These are phyloP conservation scores for Xylariaceae sp. DNA, from an alignment of 2,329 filamentous ascomycete species.

Conservation along the genomic window DNA sequence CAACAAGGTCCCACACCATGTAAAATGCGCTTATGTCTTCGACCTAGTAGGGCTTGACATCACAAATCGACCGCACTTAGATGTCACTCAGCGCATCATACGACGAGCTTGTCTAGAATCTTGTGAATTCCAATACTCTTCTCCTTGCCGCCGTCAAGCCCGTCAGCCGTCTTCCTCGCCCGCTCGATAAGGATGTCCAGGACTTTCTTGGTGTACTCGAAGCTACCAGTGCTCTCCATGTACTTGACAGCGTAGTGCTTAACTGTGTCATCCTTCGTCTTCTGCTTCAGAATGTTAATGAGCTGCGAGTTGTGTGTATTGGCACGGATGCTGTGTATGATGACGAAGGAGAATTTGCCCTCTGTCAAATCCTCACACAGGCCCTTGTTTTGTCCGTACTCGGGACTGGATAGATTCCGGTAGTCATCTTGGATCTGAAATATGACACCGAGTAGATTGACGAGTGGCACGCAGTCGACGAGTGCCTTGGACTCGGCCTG, in stretches of 20 bases:
- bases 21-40: neutral
- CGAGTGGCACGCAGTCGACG: slow-evolving; percentile 80
- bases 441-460: slow-evolving; percentile 83
- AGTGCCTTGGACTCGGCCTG: slow-evolving; percentile 69
- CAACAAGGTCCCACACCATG: no score
- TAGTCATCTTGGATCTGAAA: slow-evolving; percentile 96
- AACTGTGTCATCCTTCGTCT: slow-evolving; percentile 83
- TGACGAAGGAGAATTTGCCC: slow-evolving; percentile 95
- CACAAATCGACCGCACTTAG: neutral
- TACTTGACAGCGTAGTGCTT: slow-evolving; percentile 90
- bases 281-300: slow-evolving; percentile 91
- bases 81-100: slow-evolving; percentile 9
- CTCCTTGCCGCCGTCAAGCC: slow-evolving; percentile 67
- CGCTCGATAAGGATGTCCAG: slow-evolving; percentile 68
- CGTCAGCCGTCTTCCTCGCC: slow-evolving; percentile 67
- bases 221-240: slow-evolving; percentile 89
- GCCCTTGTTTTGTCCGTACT: slow-evolving; percentile 89
- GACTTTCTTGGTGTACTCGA: slow-evolving; percentile 80
- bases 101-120: slow-evolving; percentile 72
- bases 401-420: slow-evolving; percentile 77
- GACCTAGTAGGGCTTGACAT: neutral
- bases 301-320: slow-evolving; percentile 78
- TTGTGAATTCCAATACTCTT: slow-evolving; percentile 64
- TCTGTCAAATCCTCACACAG: slow-evolving; percentile 95
- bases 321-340: slow-evolving; percentile 89